Evolutionary conservation across 306 rosid genomes (phyloP), one percentile per base, ranked within the genome.

Genomic region (Trifolium repens): DNA sequence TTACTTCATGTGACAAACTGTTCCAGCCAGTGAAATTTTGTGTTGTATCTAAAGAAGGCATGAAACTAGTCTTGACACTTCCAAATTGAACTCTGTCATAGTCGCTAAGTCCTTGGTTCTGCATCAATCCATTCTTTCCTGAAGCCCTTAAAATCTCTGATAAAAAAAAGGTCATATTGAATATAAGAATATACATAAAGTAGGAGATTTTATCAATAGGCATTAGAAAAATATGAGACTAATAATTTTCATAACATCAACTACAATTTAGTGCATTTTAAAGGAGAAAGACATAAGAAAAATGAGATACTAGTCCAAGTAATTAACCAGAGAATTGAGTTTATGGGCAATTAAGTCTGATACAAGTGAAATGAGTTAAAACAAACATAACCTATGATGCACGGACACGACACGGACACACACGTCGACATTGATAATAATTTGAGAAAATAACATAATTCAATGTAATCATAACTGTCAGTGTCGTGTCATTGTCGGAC

Each of bases 131-230:
- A 69, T 55, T 81, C 86, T 84, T 87, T 12, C 88, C 88, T 47
- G 90, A 82, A 77, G 67, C 85, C 58, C 85, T 80, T 66, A 84
- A 55, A 74, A 87, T 87, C 81, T 87, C 90, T 87, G 86, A 42
- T 54, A 63, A 66, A 7, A 63, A 60, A 10, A 75, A 70, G 39
- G 49, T 15, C 22, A 64, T 17, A 16, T 13, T 27, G 3, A 78
- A 44, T 39, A 46, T 59, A 78, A 82, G 68, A 65, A 71, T 30
- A 47, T 5, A 67, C 46, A 67, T 70, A 34, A 35, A 68, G 49
- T 60, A 55, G 40, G 55, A 13, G 52, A 13, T 13, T 46, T 13
- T 12, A 13, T 13, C 52, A 46, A 46, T 4, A 46, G 16, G 42
- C 42, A 46, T 4, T 4, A 46, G 16, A 1, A 52, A 78, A 42